These are phyloP conservation scores for Hyphodiscus sp. DNA, from an alignment of 2,329 filamentous ascomycete genomes.

Conservation along the genomic window DNA sequence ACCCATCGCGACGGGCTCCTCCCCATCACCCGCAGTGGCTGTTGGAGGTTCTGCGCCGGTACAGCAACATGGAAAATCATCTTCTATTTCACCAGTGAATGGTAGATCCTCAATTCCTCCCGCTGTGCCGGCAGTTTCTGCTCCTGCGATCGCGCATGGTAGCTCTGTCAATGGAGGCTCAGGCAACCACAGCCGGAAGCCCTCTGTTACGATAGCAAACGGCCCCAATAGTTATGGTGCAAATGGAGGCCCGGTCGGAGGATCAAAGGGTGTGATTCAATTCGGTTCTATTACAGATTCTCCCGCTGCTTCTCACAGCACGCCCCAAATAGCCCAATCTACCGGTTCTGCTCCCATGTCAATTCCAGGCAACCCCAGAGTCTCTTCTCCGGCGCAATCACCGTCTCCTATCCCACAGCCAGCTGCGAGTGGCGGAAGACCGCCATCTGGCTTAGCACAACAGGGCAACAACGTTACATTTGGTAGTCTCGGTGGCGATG, in stretches of 20 bases:
- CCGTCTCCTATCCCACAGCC: constrained; percentile 92
- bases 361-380: constrained; percentile 64
- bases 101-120: constrained; percentile 68
- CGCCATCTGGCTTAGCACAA: constrained; percentile 67
- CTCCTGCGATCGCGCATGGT: constrained; percentile 56
- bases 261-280: constrained; percentile 61
- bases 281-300: constrained; percentile 74
- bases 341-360: constrained; percentile 48
- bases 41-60: constrained; percentile 46
- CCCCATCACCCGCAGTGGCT: constrained; percentile 47
- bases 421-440: constrained; percentile 71
- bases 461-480: constrained; percentile 69
- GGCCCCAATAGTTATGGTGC: constrained; percentile 68
- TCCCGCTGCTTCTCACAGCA: constrained; percentile 59
- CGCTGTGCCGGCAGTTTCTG: constrained; percentile 54
- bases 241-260: constrained; percentile 65
- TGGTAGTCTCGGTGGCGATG: constrained; percentile 75
- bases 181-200: constrained; percentile 74
- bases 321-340: constrained; percentile 46
- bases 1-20: constrained; percentile 53
- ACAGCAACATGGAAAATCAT: constrained; percentile 56
- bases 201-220: constrained; percentile 85
- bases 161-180: constrained; percentile 62
- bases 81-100: constrained; percentile 75
- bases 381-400: constrained; percentile 79